Percentiles rank a stretch among this genome's conserved stretches.
phyloP scores from a whole-genome alignment of 2,329 filamentous ascomycete genomes.

The Aspergillus brasiliensis region DNA sequence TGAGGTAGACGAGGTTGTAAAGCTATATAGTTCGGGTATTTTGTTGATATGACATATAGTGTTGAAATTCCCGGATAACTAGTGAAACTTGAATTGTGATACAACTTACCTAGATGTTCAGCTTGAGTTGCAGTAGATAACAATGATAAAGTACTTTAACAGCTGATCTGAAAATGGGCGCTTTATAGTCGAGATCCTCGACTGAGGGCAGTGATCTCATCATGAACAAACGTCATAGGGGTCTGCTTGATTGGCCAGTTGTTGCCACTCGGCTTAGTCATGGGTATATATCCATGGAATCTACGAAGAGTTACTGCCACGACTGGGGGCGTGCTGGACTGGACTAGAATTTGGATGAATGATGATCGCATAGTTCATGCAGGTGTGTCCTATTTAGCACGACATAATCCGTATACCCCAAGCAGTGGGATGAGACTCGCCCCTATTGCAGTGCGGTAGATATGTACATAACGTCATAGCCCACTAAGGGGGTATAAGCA shows the following conservation, averaged over 20 bases:
- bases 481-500: background rate
- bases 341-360: background rate
- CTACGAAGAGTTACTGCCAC: too few species aligned
- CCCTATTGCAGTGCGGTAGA: background rate
- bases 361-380: background rate
- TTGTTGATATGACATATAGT: background rate
- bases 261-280: background rate
- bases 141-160: background rate
- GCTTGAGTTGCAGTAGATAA: background rate
- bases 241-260: background rate
- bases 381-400: background rate
- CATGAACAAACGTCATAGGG: slow-evolving; percentile 6
- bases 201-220: slow-evolving; percentile 5
- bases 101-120: background rate
- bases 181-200: background rate
- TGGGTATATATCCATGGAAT: background rate
- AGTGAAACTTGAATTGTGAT: too few species aligned
- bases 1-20: background rate
- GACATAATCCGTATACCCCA: too few species aligned
- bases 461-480: slow-evolving; percentile 6
- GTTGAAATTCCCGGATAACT: too few species aligned
- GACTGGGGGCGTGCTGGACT: too few species aligned
- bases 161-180: background rate
- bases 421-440: background rate
- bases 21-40: background rate